phyloP scores from a whole-genome alignment of 1,284 basidiomycete species.

The Ganoderma lucidum region DNA sequence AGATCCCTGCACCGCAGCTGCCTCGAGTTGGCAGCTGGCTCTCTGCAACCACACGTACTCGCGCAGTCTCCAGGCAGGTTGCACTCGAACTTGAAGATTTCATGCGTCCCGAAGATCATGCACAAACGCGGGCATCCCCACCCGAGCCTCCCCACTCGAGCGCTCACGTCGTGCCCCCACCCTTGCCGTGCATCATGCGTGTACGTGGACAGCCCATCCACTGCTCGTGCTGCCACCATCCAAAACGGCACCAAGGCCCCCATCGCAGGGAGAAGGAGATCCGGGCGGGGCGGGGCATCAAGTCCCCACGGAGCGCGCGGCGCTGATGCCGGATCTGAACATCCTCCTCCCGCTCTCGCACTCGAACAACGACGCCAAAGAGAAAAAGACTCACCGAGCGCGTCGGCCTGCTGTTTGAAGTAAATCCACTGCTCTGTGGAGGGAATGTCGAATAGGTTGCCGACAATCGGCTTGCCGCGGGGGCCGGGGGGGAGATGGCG shows the following conservation, averaged over 20 bases:
- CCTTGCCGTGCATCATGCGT: not conserved
- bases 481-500: conserved; percentile 32
- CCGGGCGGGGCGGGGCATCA: not conserved
- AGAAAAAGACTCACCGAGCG: conserved; percentile 25
- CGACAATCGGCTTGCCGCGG: conserved; percentile 27
- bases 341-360: not conserved
- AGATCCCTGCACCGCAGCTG: not conserved
- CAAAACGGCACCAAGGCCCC: not conserved
- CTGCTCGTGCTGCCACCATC: not conserved
- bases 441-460: conserved; percentile 31
- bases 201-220: not conserved
- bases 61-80: not conserved
- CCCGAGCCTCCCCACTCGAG: not conserved
- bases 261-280: not conserved
- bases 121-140: not conserved
- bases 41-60: not conserved
- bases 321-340: not conserved
- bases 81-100: not conserved
- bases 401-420: conserved; percentile 27
- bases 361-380: not conserved
- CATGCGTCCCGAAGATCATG: not conserved
- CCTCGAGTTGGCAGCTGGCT: not conserved
- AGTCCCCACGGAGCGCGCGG: not conserved
- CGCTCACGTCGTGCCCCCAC: too few species aligned
- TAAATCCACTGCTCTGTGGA: conserved; percentile 30